Evolutionary conservation across 2,329 filamentous ascomycete species (phyloP).

Genomic region (Epichloe scottii): DNA sequence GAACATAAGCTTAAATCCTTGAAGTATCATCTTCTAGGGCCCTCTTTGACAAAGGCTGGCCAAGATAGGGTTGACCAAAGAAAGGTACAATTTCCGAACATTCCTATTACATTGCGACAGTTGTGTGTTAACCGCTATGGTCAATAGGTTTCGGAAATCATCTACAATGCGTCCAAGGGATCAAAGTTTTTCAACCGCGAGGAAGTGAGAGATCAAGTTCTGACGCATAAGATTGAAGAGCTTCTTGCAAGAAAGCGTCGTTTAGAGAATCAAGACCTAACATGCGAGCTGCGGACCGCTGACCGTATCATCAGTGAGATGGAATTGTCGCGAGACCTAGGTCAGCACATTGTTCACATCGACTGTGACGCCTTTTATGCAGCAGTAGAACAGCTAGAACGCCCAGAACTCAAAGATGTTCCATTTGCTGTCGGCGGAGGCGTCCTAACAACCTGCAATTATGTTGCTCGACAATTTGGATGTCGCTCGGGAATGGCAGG

Average conservation of each 20-base stretch:
- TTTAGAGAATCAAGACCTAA: constrained; percentile 65
- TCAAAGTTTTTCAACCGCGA: constrained; percentile 95
- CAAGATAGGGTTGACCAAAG: constrained; percentile 88
- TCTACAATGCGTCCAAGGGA: constrained; percentile 92
- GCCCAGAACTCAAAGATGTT: constrained; percentile 71
- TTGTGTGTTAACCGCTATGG: background rate
- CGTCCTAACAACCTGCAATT: constrained; percentile 63
- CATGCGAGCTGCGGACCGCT: constrained; percentile 58
- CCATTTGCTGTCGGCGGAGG: constrained; percentile 80
- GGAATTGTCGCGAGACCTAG: constrained; percentile 67
- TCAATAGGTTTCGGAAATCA: constrained; percentile 73
- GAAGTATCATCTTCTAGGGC: constrained; percentile 82
- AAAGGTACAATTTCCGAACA: constrained; percentile 43
- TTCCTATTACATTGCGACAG: background rate
- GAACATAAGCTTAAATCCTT: constrained; percentile 43
- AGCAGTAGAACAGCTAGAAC: constrained; percentile 74
- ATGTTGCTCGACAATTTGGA: constrained; percentile 78
- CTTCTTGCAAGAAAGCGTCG: constrained; percentile 64
- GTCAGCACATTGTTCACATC: constrained; percentile 77
- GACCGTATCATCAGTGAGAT: constrained; percentile 73
- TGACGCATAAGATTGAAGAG: constrained; percentile 75
- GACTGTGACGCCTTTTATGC: constrained; percentile 98
- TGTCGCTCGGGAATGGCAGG: constrained; percentile 91
- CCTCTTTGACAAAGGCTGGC: constrained; percentile 85
- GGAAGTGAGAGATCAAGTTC: constrained; percentile 63